phyloP scores from a whole-genome alignment of 2,329 filamentous ascomycete species.

The Fusarium fujikuroi region DNA sequence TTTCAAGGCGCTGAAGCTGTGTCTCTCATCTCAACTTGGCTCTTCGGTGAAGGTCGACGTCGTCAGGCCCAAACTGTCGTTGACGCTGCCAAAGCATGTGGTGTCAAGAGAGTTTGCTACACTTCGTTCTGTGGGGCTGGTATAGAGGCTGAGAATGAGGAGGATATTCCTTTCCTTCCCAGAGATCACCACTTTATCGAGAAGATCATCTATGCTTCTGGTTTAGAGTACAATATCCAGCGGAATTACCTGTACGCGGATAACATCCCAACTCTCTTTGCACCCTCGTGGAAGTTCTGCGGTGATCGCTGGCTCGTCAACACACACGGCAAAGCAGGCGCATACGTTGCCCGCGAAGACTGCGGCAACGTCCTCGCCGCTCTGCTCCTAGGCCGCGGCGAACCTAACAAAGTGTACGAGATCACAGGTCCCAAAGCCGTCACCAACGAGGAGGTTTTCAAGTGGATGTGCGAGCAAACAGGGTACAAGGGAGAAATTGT shows the following conservation, averaged over 20 bases:
- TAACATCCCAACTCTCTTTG: conserved; percentile 40
- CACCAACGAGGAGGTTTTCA: conserved; percentile 37
- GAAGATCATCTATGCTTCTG: conserved; percentile 36
- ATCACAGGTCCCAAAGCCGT: conserved; percentile 36
- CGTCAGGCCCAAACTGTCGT: conserved; percentile 35
- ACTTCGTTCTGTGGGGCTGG: conserved; percentile 41
- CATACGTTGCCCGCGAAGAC: conserved; percentile 39
- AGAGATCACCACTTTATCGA: conserved; percentile 42
- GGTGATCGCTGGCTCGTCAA: conserved; percentile 40
- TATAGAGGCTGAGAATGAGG: conserved; percentile 39
- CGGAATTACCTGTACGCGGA: conserved; percentile 42
- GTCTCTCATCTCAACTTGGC: conserved; percentile 41
- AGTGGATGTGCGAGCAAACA: conserved; percentile 37
- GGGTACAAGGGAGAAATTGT: conserved; percentile 36
- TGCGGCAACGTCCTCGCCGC: conserved; percentile 37
- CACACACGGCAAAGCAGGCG: conserved; percentile 35
- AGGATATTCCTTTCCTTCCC: conserved; percentile 42
- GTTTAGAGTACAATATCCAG: conserved; percentile 38
- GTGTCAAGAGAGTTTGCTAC: conserved; percentile 40
- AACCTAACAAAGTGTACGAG: conserved; percentile 39
- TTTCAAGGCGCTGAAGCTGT: conserved; percentile 42
- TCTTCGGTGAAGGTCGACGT: conserved; percentile 38
- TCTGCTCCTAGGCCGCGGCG: conserved; percentile 32
- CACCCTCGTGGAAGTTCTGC: conserved; percentile 37
- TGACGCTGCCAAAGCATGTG: conserved; percentile 38